Evolutionary conservation across 208 protist genomes (phyloP), one percentile per base, ranked within the genome.

Genomic region (Crithidia bombi): DNA sequence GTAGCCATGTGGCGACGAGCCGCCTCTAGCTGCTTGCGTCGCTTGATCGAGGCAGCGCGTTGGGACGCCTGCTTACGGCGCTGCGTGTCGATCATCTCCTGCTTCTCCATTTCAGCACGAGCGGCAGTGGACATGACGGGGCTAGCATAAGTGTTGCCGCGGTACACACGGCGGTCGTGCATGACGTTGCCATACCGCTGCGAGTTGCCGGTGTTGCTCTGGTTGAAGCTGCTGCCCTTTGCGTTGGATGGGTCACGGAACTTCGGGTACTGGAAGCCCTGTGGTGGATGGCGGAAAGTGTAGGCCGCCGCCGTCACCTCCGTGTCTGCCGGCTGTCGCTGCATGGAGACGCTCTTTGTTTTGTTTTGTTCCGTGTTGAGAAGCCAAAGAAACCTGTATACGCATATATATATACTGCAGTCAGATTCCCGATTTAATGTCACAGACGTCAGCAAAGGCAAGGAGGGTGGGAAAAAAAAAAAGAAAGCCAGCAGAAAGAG

Each of bases 141-240:
- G 44, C 79, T 83, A 23, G 93, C 93, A 67, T 98, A 98, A 17
- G 96, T 99, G 85, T 96, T 98, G 38, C 96, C 96, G 55, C 96
- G 86, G 69, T 97, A 96, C 14, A 99, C 95, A 23, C 97, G 92
- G 28, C 90, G 86, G 84, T 99, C 96, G 69, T 94, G 94, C 96
- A 98, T 98, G 68, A 98, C 96, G 74, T 98, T 98, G 52, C 90
- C 88, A 50, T 91, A 93, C 58, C 89, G 89, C 57, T 82, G 78
- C 21, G 78, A 75, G 36, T 55, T 52, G 19, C 49, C n/a, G n/a
- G n/a, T n/a, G n/a, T n/a, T 68, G n/a, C 21, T 23, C 17, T 30
- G 43, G 38, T 39, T 38, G 14, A 32, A 30, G 12, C 52, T 57
- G 25, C 39, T 43, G 36, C 52, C 54, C 28, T 39, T 28, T 10